Conservation (phyloP, 129 eudicot genomes). For the Centella asiatica region DNA sequence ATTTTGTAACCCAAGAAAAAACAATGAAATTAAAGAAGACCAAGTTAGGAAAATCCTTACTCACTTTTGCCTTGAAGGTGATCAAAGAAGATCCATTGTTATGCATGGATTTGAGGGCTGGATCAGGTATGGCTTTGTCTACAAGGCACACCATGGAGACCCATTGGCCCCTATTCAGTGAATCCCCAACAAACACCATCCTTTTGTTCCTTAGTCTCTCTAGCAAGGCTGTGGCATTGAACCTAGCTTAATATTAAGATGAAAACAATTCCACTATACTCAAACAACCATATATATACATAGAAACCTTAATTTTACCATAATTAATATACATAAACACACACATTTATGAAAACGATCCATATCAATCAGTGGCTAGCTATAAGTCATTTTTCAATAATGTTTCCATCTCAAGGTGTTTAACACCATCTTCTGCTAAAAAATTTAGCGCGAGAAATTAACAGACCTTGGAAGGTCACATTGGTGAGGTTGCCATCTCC, state of each 20-base stretch:
- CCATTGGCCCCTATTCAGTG: constrained; percentile 65
- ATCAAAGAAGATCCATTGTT: constrained; percentile 48
- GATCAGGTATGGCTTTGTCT: constrained; percentile 34
- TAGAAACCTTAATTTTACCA: not conserved
- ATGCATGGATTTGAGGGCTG: constrained; percentile 28
- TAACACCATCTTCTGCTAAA: too few relatives aligned
- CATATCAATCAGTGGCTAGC: too few relatives aligned
- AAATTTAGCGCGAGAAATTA: not conserved
- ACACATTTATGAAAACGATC: too few relatives aligned
- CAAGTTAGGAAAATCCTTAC: constrained; percentile 3
- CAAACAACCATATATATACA: not conserved
- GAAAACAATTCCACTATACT: constrained; percentile 8
- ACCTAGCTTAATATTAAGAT: constrained; percentile 30
- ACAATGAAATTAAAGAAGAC: not conserved
- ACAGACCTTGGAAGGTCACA: constrained; percentile 59
- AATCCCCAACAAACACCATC: constrained; percentile 64
- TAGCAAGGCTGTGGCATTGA: constrained; percentile 50
- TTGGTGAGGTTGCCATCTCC: constrained; percentile 73
- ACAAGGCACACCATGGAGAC: constrained; percentile 55
- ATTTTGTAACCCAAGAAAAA: not conserved
- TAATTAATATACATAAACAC: not conserved
- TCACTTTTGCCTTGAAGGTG: constrained; percentile 48
- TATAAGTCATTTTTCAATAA: too few relatives aligned
- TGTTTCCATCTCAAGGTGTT: too few relatives aligned
- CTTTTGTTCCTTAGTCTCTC: constrained; percentile 58